A percentile compares a stretch with the other conserved stretches of the same genome.
Conservation (phyloP, 306 rosid species). For the Prunus fruticosa region DNA sequence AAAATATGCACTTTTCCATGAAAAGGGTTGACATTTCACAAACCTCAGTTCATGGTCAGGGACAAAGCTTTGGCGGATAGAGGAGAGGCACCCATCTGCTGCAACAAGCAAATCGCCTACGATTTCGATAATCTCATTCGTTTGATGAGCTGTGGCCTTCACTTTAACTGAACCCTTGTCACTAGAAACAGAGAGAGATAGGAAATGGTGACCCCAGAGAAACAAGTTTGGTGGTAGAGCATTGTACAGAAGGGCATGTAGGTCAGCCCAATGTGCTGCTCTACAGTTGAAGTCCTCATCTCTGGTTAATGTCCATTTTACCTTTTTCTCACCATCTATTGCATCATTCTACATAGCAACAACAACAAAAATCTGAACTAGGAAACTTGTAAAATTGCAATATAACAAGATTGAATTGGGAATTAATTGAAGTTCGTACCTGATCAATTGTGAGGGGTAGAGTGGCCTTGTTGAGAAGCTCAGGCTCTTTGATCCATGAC, state of each 20-base stretch:
- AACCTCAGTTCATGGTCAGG: constrained; percentile 67
- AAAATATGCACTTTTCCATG: not conserved
- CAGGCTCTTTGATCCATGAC: constrained; percentile 58
- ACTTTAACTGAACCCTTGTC: constrained; percentile 49
- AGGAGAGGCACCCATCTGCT: constrained; percentile 86
- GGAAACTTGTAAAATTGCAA: not conserved
- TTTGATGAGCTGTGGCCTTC: constrained; percentile 44
- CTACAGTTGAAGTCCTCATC: constrained; percentile 70
- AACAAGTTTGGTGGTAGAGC: constrained; percentile 51
- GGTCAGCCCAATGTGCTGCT: constrained; percentile 85
- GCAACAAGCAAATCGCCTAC: constrained; percentile 73
- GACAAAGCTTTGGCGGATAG: constrained; percentile 53
- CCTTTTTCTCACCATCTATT: constrained; percentile 56
- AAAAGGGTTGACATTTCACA: not conserved
- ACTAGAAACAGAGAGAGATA: constrained; percentile 42
- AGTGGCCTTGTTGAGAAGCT: constrained; percentile 44
- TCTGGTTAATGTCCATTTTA: constrained; percentile 46
- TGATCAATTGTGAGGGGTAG: constrained; percentile 72
- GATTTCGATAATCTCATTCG: constrained; percentile 53
- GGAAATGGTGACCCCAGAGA: constrained; percentile 72
- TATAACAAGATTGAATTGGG: not conserved
- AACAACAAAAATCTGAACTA: not conserved
- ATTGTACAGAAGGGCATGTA: constrained; percentile 62
- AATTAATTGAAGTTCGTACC: constrained; percentile 23
- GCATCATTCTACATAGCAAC: constrained; percentile 45